Percentiles rank a stretch among this genome's conserved stretches.
Conservation (phyloP, 2,329 filamentous ascomycete species). For the Dothistroma septosporum region DNA sequence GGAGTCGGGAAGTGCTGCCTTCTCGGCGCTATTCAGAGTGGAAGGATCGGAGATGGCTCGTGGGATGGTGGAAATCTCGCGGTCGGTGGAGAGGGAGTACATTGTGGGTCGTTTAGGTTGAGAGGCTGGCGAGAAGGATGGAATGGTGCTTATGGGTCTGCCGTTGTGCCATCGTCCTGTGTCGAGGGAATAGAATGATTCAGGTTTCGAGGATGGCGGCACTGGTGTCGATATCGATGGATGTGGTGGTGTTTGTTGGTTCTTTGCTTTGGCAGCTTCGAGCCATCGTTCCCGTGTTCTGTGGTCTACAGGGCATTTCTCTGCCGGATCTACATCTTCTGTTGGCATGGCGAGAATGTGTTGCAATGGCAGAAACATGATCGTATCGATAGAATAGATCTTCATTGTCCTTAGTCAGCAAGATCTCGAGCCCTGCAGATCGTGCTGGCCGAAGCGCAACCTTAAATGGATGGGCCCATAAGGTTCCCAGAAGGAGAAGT, state of each 20-base stretch:
- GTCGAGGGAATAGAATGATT: conserved; percentile 25
- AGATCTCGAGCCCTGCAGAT: not conserved
- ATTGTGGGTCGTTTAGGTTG: conserved; percentile 32
- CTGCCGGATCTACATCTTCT: conserved; percentile 39
- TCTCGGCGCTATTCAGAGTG: conserved; percentile 37
- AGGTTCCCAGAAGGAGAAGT: not conserved
- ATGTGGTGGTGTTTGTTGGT: conserved; percentile 16
- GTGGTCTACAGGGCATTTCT: conserved; percentile 80
- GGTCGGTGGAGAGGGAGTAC: conserved; percentile 56
- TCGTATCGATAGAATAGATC: not conserved
- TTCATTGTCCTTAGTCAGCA: not conserved
- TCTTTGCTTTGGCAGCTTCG: conserved; percentile 55
- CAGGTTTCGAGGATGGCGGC: not conserved
- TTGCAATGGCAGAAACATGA: not conserved
- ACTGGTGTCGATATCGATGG: conserved; percentile 16
- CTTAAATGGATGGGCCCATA: not conserved
- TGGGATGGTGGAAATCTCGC: conserved; percentile 74
- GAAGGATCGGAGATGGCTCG: conserved; percentile 34
- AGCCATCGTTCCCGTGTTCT: conserved; percentile 86
- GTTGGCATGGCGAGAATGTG: conserved; percentile 22
- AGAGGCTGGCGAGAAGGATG: conserved; percentile 16
- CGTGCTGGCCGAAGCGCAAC: not conserved
- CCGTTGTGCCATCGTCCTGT: conserved; percentile 31
- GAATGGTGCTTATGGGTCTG: conserved; percentile 21
- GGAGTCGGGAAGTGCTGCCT: conserved; percentile 18